Conservation (phyloP, 2,329 filamentous ascomycete species). For the Fusarium sp. region DNA sequence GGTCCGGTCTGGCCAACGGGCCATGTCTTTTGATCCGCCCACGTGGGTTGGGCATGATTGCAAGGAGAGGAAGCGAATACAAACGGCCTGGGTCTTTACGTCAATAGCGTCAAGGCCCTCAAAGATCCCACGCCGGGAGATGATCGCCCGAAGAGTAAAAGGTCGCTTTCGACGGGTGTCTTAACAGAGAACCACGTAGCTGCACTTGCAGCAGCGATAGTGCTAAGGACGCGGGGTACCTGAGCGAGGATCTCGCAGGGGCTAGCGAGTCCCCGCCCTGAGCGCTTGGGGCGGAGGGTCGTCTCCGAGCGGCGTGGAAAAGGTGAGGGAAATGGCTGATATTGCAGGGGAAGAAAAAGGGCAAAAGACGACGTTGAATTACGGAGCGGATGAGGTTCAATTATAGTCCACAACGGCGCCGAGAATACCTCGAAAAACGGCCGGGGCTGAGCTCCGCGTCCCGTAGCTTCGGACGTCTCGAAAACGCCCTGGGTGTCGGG, state of each 20-base stretch:
- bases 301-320: slow-evolving; percentile 6
- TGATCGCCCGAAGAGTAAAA: not conserved
- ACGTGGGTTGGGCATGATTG: slow-evolving; percentile 25
- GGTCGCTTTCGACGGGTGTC: not conserved
- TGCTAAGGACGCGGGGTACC: slow-evolving; percentile 4
- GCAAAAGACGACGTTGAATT: slow-evolving; percentile 3
- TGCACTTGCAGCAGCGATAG: slow-evolving; percentile 26
- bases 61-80: slow-evolving; percentile 5
- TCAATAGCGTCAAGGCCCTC: slow-evolving; percentile 7
- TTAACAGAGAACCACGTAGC: slow-evolving; percentile 15
- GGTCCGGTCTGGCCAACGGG: slow-evolving; percentile 11
- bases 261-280: slow-evolving; percentile 16
- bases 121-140: slow-evolving; percentile 4
- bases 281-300: slow-evolving; percentile 9
- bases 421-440: slow-evolving; percentile 18
- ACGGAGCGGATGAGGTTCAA: slow-evolving; percentile 31
- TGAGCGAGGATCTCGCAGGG: not conserved
- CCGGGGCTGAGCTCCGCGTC: slow-evolving; percentile 21
- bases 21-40: slow-evolving; percentile 5
- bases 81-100: not conserved
- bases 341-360: not conserved
- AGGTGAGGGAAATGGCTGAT: not conserved
- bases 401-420: slow-evolving; percentile 30
- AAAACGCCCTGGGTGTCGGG: slow-evolving; percentile 30
- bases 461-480: slow-evolving; percentile 8